Evolutionary conservation across 768 basidiomycete genomes (phyloP).

Genomic region (Auricularia heimuer): DNA sequence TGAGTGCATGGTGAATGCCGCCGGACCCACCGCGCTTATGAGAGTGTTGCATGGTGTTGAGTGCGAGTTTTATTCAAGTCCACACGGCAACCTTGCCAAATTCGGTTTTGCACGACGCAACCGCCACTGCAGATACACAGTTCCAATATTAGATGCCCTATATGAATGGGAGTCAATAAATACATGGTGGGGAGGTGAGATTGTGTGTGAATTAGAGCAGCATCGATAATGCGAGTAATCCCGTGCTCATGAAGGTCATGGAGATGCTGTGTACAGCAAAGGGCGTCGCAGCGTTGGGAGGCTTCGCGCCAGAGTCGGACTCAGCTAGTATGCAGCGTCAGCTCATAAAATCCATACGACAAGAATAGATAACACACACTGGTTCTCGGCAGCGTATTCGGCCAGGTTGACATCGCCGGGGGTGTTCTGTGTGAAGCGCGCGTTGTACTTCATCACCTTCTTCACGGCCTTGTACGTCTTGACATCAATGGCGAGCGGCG

Average conservation of each 20-base stretch:
- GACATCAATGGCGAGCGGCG: background rate
- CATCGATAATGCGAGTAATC: background rate
- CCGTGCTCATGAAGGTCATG: background rate
- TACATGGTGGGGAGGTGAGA: background rate
- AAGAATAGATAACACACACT: background rate
- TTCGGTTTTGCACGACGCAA: no score
- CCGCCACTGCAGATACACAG: no score
- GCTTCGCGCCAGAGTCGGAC: background rate
- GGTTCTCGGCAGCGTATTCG: background rate
- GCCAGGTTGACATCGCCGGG: background rate
- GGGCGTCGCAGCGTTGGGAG: background rate
- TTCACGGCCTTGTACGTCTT: conserved; percentile 1
- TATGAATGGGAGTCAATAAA: background rate
- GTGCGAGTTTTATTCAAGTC: no score
- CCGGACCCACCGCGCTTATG: no score
- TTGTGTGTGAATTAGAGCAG: background rate
- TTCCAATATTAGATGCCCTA: no score
- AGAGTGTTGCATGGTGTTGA: no score
- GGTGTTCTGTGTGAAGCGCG: conserved; percentile 1
- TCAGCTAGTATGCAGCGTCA: background rate
- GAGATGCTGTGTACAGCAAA: background rate
- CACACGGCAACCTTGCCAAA: no score
- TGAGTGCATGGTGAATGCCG: no score
- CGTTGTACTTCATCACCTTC: background rate
- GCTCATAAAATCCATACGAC: no score